Base-by-base conservation (phyloP, 805 yeast species). In the Barnettozyma vustinii region DNA sequence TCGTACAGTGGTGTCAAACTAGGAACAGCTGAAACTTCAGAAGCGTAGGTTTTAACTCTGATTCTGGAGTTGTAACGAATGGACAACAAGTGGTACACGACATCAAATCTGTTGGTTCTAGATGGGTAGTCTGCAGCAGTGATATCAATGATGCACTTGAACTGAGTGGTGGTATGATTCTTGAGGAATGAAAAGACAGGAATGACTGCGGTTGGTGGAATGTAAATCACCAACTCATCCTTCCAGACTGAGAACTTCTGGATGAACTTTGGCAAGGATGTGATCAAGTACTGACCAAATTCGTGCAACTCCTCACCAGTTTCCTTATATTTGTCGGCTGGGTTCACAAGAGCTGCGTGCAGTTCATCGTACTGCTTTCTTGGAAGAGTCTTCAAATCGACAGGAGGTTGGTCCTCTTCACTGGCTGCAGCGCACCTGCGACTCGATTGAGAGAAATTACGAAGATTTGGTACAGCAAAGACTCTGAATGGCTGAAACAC, bases 201-300 rank as follows among this genome's bases (percentile, higher is more conserved):
- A 55, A 80, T 73, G 48, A 88, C 66, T 7, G 89, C 91, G 21
- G 77, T 69, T 41, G 96, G 96, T 3, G 89, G 85, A 51, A 84
- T 79, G 65, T 81, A 83, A 45, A 88, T 67, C 40, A 84, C 78
- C 65, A 88, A 77, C 69, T 88, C 96, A 64, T 88, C 95, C 68
- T 88, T 88, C 96, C 96, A 88, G 44, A 88, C 96, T 6, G 87
- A 74, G 60, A 87, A 88, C 65, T 84, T 84, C 70, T 88, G 95
- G 53, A 88, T 76, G 62, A 71, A 86, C 67, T 87, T 88, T 43
- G 96, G 96, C 70, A 88, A 63, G 54, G 87, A 79, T 9, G 87
- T 76, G 76, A 84, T 83, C 55, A 88, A 65, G 63, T 88, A 88
- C 48, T 79, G 76, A 25, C 96, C 96, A 66, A 85, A 88, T 68